A percentile compares a stretch with the other conserved stretches of the same genome.
Conservation (phyloP, 805 yeast genomes). For the Komagataella pastoris region DNA sequence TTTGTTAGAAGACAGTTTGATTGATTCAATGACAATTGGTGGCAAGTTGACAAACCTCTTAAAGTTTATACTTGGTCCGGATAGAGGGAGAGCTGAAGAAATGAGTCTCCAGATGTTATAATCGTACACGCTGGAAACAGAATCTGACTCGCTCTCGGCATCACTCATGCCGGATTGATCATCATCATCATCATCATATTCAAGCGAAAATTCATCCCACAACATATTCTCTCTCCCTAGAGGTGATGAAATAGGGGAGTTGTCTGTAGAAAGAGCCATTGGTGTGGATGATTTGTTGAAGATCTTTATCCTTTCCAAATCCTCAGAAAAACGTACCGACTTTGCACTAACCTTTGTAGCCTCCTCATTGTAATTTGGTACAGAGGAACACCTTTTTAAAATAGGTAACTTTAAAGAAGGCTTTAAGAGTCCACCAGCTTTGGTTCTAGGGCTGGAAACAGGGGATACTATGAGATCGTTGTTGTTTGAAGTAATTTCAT, state of each 20-base stretch:
- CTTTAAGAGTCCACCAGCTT: conserved; percentile 39
- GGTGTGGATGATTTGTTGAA: conserved; percentile 53
- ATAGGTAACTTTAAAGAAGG: conserved; percentile 34
- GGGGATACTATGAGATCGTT: background rate
- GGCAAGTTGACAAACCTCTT: conserved; percentile 6
- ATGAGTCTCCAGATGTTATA: conserved; percentile 3
- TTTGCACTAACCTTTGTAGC: conserved; percentile 19
- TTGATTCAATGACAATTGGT: conserved; percentile 20
- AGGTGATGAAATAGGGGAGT: conserved; percentile 27
- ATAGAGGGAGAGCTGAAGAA: conserved; percentile 1
- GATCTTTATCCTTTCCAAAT: conserved; percentile 48
- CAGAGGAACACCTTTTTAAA: conserved; percentile 25
- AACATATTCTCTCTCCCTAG: conserved; percentile 11
- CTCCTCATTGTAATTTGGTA: conserved; percentile 22
- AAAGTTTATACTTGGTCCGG: background rate
- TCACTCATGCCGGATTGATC: conserved; percentile 12
- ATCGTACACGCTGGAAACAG: background rate
- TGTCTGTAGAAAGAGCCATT: conserved; percentile 44
- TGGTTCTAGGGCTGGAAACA: conserved; percentile 20
- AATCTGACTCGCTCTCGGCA: conserved; percentile 4
- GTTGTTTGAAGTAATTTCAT: background rate
- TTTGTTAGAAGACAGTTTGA: conserved; percentile 25
- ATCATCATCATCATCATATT: conserved; percentile 14
- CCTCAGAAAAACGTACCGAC: conserved; percentile 51
- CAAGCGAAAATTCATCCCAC: conserved; percentile 3